Conservation (phyloP, 345 rosid genomes). For the Boechera divaricarpa region DNA sequence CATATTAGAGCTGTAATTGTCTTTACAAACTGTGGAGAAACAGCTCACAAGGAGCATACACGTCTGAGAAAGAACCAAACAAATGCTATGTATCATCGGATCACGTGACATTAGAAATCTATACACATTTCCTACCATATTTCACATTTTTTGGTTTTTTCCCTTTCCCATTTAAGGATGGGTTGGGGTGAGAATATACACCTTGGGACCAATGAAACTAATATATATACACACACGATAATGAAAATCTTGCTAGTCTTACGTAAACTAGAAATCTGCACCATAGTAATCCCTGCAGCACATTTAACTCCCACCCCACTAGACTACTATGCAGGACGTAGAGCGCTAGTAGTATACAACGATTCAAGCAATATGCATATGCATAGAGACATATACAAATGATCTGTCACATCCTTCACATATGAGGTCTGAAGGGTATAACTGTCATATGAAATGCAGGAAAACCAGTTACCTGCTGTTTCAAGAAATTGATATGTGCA, state of each 20-base stretch:
- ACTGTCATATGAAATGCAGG: constrained; percentile 25
- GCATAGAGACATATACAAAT: constrained; percentile 20
- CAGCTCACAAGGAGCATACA: neutral
- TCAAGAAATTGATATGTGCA: constrained; percentile 64
- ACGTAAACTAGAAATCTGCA: constrained; percentile 10
- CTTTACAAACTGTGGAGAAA: constrained; percentile 11
- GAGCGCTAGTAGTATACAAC: neutral
- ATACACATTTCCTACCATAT: constrained; percentile 14
- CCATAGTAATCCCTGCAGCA: constrained; percentile 11
- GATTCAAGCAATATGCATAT: constrained; percentile 20
- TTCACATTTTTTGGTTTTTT: neutral
- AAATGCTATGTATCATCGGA: neutral
- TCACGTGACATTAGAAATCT: neutral
- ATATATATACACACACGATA: no score
- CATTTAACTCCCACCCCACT: constrained; percentile 24
- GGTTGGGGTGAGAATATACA: neutral
- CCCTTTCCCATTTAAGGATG: neutral
- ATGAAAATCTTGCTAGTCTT: neutral
- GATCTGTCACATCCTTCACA: constrained; percentile 29
- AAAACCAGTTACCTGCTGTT: constrained; percentile 65
- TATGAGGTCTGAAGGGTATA: constrained; percentile 21
- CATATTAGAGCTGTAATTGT: constrained; percentile 18
- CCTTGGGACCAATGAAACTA: constrained; percentile 11
- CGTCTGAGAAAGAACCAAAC: neutral
- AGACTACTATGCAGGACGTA: constrained; percentile 7